Base-by-base conservation (phyloP, 768 basidiomycete species). In the Butyriboletus loyo region DNA sequence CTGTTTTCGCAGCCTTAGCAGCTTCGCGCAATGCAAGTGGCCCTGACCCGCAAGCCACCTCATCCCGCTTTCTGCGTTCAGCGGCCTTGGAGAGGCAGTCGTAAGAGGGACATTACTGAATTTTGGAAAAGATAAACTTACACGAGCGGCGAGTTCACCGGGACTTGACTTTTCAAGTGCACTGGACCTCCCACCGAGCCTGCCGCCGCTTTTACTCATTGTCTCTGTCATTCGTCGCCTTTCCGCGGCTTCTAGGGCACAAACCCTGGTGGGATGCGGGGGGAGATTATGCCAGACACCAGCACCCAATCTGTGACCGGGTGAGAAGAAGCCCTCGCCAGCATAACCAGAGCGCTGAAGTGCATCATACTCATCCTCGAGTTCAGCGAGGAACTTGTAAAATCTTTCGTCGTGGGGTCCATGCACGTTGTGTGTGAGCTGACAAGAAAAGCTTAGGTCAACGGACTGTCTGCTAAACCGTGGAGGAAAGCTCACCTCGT, bases 351-450 rank as follows among this genome's bases (percentile, higher is more conserved):
- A 84, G 19, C 83, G 77, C 58, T 85, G 83, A 7, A 97, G 76
- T 3, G 77, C 83, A 36, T 89, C 87, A 59, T 86, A 94, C 71
- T 97, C 95, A 50, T 92, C 87, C 63, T 93, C 87, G 3, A 96
- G 75, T 21, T 77, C 79, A 3, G 80, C 73, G 5, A 91, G 79
- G 58, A 81, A 80, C 50, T 86, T 84, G 73, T 91, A 89, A 59
- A 93, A 89, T 46, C 78, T 81, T 45, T 90, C 86, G 59, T 98
- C 91, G 59, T 97, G 95, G 6, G 92, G 88, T 4, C 92, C 91
- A 62, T 92, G 89, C 8, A 88, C 83, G 63, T 89, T 92, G 64
- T 94, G 92, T 0, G 92, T 87, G 34, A 96, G 85, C 91, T 95
- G 50, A 24, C 22, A 28, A 47, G 31, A 39, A 38, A 35, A n/a